Evolutionary conservation across 352 stramenopile genomes (phyloP).

Genomic region (Globisporangium solare): DNA sequence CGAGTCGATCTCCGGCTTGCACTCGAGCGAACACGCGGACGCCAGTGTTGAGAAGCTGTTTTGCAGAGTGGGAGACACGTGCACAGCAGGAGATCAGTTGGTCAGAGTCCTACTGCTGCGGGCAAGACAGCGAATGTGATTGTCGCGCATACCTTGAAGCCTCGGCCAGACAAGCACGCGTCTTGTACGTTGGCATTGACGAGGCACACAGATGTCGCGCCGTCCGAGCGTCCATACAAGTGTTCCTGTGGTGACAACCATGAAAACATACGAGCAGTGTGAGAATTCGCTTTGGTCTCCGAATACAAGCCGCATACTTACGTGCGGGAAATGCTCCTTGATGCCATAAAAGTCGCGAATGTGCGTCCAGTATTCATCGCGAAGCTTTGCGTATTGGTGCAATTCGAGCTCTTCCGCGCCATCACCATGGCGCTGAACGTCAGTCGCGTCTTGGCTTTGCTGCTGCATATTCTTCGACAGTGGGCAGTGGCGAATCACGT

Average conservation of each 20-base stretch:
- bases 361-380: constrained; percentile 43
- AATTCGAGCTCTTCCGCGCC: constrained; percentile 18
- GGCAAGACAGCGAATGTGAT: not conserved
- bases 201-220: constrained; percentile 57
- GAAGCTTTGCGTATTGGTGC: constrained; percentile 51
- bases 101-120: not conserved
- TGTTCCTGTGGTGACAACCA: constrained; percentile 26
- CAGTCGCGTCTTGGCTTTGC: constrained; percentile 8
- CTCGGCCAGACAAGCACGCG: constrained; percentile 49
- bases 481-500: constrained; percentile 34
- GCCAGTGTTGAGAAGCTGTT: constrained; percentile 80
- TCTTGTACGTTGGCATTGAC: constrained; percentile 48
- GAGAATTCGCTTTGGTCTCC: not conserved
- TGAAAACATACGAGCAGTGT: constrained; percentile 2
- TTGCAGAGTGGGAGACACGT: not conserved
- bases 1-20: constrained; percentile 29
- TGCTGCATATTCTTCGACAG: constrained; percentile 29
- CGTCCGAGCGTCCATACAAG: constrained; percentile 60
- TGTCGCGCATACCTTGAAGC: constrained; percentile 27
- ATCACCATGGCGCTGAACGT: not conserved
- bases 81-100: not conserved
- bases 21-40: constrained; percentile 85
- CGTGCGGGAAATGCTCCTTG: constrained; percentile 43
- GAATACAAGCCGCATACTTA: constrained; percentile 15
- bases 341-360: constrained; percentile 70